These are phyloP conservation scores for Ananas comosus DNA, from an alignment of 176 grass and related monocot genomes.

Conservation along the genomic window DNA sequence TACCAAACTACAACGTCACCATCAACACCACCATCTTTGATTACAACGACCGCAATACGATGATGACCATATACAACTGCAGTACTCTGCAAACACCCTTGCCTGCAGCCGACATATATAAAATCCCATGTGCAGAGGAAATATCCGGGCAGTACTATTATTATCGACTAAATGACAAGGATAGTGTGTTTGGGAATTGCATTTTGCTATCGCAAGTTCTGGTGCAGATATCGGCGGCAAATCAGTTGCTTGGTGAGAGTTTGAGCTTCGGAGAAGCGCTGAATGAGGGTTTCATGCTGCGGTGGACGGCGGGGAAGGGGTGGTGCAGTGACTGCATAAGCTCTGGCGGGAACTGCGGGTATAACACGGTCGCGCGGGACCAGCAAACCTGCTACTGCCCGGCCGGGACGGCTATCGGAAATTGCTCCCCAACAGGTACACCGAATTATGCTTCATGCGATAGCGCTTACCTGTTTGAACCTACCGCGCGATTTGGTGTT, in stretches of 20 bases:
- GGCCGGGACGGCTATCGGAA: background rate
- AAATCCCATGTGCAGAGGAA: conserved; percentile 3
- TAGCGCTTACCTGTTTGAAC: background rate
- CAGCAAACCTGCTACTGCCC: conserved; percentile 43
- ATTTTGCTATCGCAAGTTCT: background rate
- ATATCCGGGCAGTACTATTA: background rate
- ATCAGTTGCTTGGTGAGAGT: background rate
- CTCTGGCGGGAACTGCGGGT: conserved; percentile 43
- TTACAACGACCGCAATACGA: conserved; percentile 9
- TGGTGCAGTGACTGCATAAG: conserved; percentile 28
- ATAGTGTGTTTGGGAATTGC: background rate
- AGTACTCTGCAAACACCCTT: background rate
- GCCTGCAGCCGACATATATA: fast-evolving
- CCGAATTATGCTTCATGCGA: too few relatives aligned
- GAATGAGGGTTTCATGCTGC: conserved; percentile 19
- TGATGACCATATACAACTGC: conserved; percentile 32
- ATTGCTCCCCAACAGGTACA: conserved; percentile 29
- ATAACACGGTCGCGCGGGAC: background rate
- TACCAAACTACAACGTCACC: conserved; percentile 16
- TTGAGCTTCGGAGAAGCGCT: conserved; percentile 11
- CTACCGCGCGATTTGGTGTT: background rate
- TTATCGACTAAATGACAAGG: background rate
- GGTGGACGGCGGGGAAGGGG: conserved; percentile 23
- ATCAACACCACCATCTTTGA: conserved; percentile 15
- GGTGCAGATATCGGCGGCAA: background rate